phyloP scores from a whole-genome alignment of 768 basidiomycete species.

The Trametes cubensis region DNA sequence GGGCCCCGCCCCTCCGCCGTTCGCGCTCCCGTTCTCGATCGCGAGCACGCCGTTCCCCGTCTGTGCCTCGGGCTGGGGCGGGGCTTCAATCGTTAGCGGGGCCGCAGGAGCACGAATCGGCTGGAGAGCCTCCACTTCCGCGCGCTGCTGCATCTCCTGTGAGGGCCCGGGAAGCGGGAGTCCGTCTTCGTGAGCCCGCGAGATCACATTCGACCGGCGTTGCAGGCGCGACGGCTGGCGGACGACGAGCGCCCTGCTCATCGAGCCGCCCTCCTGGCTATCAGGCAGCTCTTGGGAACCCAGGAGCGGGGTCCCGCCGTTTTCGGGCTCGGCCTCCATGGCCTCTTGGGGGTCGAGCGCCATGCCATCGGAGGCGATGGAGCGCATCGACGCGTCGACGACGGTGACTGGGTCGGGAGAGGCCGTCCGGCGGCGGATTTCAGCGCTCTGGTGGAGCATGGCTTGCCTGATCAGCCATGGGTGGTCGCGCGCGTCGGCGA shows the following conservation, averaged over 20 bases:
- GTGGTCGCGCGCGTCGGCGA: constrained; percentile 68
- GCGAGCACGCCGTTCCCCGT: too few species aligned
- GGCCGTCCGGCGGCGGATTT: constrained; percentile 13
- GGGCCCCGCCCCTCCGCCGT: too few species aligned
- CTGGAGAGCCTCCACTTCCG: constrained; percentile 25
- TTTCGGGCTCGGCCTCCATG: constrained; percentile 14
- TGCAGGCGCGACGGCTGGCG: constrained; percentile 23
- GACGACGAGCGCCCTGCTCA: neutral
- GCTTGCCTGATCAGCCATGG: constrained; percentile 62
- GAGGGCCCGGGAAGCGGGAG: constrained; percentile 51
- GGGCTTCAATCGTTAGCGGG: neutral
- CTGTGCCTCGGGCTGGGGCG: too few species aligned
- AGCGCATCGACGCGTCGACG: constrained; percentile 26
- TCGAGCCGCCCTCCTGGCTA: neutral
- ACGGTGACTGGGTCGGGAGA: constrained; percentile 9
- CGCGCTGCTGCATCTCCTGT: constrained; percentile 56
- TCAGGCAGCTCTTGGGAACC: constrained; percentile 6
- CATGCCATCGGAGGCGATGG: constrained; percentile 20
- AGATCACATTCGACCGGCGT: constrained; percentile 26
- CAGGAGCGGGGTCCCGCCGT: constrained; percentile 3
- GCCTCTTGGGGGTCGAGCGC: constrained; percentile 15
- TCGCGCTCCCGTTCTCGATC: too few species aligned
- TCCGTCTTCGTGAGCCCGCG: constrained; percentile 42
- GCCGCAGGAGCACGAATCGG: constrained; percentile 25
- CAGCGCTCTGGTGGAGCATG: neutral